phyloP scores from a whole-genome alignment of 2,329 filamentous ascomycete genomes.

The Trichophyton benhamiae region DNA sequence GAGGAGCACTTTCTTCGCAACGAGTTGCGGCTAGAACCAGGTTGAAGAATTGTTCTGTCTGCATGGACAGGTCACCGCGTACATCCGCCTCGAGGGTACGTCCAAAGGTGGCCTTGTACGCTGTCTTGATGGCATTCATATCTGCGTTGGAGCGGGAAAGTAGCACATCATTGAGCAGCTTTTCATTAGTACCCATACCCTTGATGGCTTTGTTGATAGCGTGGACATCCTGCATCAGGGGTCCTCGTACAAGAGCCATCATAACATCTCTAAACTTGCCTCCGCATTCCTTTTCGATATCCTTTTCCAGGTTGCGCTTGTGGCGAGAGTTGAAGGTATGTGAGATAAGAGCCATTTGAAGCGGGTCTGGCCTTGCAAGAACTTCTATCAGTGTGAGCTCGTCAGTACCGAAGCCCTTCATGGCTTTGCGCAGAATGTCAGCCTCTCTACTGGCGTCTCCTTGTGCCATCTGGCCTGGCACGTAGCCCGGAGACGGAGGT shows the following conservation, averaged over 20 bases:
- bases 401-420: constrained; percentile 79
- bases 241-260: constrained; percentile 59
- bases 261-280: constrained; percentile 60
- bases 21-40: constrained; percentile 65
- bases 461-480: constrained; percentile 49
- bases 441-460: constrained; percentile 53
- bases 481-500: constrained; percentile 58
- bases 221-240: constrained; percentile 62
- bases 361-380: constrained; percentile 56
- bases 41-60: constrained; percentile 74
- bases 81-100: constrained; percentile 59
- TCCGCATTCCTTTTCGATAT: constrained; percentile 60
- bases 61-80: constrained; percentile 66
- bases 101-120: constrained; percentile 57
- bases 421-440: constrained; percentile 57
- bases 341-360: constrained; percentile 55
- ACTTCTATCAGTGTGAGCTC: constrained; percentile 58
- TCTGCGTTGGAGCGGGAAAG: constrained; percentile 77
- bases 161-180: constrained; percentile 72
- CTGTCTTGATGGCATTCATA: constrained; percentile 68
- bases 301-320: constrained; percentile 54
- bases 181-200: constrained; percentile 76
- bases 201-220: constrained; percentile 59
- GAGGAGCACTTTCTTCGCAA: constrained; percentile 63
- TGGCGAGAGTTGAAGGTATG: constrained; percentile 50